phyloP scores from a whole-genome alignment of 306 rosid genomes.

The Pyrus bretschneideri region DNA sequence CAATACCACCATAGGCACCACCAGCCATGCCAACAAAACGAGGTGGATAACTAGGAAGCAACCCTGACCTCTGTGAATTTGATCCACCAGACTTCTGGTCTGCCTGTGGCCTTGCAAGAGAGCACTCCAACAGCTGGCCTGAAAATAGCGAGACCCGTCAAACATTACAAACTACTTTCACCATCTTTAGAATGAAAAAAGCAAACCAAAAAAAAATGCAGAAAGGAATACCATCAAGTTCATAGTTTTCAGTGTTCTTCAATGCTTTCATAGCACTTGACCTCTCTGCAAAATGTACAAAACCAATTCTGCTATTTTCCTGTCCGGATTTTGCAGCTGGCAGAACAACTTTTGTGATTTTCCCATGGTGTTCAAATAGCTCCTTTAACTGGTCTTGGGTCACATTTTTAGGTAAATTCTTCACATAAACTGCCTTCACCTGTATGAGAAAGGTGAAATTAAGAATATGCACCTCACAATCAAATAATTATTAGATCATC shows the following conservation, averaged over 20 bases:
- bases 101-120: slow-evolving; percentile 95
- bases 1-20: slow-evolving; percentile 70
- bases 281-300: slow-evolving; percentile 92
- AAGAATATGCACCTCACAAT: not conserved
- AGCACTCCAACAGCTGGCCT: slow-evolving; percentile 89
- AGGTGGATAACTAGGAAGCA: slow-evolving; percentile 83
- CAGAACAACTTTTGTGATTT: slow-evolving; percentile 89
- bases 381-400: slow-evolving; percentile 84
- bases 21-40: slow-evolving; percentile 66
- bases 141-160: slow-evolving; percentile 13
- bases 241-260: slow-evolving; percentile 82
- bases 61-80: slow-evolving; percentile 55
- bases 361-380: slow-evolving; percentile 92
- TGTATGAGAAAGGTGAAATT: slow-evolving; percentile 23
- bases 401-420: slow-evolving; percentile 80
- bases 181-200: not conserved
- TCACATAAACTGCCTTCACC: slow-evolving; percentile 95
- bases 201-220: not conserved
- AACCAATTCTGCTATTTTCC: slow-evolving; percentile 85
- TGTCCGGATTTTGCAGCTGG: slow-evolving; percentile 88
- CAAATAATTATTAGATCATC: not conserved
- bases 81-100: slow-evolving; percentile 75
- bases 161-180: slow-evolving; percentile 14
- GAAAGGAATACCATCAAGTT: slow-evolving; percentile 51
- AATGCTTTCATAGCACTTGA: slow-evolving; percentile 93